These are phyloP conservation scores for Curvularia spicifera DNA, from an alignment of 2,329 filamentous ascomycete species.

Conservation along the genomic window DNA sequence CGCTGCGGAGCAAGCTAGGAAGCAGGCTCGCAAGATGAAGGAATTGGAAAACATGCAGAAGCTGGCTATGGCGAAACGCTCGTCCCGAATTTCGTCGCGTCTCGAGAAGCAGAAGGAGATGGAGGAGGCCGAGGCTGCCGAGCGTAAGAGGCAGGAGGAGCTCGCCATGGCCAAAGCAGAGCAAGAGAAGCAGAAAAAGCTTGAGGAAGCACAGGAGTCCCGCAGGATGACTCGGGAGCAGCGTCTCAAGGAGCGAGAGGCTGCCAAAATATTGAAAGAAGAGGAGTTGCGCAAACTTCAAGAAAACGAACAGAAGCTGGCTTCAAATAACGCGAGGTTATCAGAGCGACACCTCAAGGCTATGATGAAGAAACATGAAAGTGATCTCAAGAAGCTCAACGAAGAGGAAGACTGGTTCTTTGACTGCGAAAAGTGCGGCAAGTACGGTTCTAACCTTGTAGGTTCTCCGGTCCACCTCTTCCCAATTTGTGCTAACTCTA, in stretches of 20 bases:
- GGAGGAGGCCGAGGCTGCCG: slow-evolving; percentile 72
- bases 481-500: slow-evolving; percentile 22
- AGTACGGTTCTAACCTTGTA: slow-evolving; percentile 80
- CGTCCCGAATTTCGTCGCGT: slow-evolving; percentile 84
- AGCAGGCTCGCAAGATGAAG: slow-evolving; percentile 75
- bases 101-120: slow-evolving; percentile 78
- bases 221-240: slow-evolving; percentile 85
- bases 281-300: slow-evolving; percentile 81
- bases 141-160: slow-evolving; percentile 69
- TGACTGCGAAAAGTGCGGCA: slow-evolving; percentile 85
- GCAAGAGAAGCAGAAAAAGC: slow-evolving; percentile 66
- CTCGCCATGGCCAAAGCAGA: slow-evolving; percentile 67
- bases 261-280: slow-evolving; percentile 81
- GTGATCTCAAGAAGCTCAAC: slow-evolving; percentile 73
- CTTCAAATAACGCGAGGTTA: slow-evolving; percentile 58
- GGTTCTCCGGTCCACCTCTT: slow-evolving; percentile 23
- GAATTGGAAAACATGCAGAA: slow-evolving; percentile 83
- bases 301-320: slow-evolving; percentile 70
- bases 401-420: slow-evolving; percentile 88
- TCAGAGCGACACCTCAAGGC: slow-evolving; percentile 82
- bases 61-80: slow-evolving; percentile 91
- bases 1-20: slow-evolving; percentile 70
- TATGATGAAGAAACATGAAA: slow-evolving; percentile 80
- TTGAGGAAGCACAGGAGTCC: slow-evolving; percentile 76
- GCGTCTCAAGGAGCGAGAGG: slow-evolving; percentile 83